Evolutionary conservation across 495 filamentous ascomycete genomes (phyloP).

Genomic region (Neurospora sp.): DNA sequence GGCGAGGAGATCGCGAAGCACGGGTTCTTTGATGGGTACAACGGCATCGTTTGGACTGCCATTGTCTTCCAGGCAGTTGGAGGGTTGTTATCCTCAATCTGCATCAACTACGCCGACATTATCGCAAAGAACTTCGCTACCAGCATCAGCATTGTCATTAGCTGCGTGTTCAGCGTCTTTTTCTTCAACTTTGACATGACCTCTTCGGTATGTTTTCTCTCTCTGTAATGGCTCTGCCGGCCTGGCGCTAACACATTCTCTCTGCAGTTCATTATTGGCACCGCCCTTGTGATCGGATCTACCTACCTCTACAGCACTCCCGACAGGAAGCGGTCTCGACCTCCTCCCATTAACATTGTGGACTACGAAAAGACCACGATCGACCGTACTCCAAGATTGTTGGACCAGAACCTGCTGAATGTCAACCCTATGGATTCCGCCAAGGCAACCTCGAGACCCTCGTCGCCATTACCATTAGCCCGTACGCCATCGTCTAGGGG

Average conservation of each 20-base stretch:
- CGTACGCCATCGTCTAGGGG: slow-evolving; percentile 33
- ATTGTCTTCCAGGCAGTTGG: slow-evolving; percentile 74
- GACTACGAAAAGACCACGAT: slow-evolving; percentile 64
- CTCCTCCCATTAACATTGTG: slow-evolving; percentile 65
- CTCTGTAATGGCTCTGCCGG: neutral
- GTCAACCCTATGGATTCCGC: slow-evolving; percentile 36
- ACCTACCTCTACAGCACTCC: slow-evolving; percentile 73
- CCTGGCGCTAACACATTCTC: slow-evolving; percentile 5
- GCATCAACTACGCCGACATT: slow-evolving; percentile 78
- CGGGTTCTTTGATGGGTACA: slow-evolving; percentile 92
- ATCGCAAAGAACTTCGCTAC: slow-evolving; percentile 89
- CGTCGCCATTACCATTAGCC: slow-evolving; percentile 54
- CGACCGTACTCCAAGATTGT: slow-evolving; percentile 30
- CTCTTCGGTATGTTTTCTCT: slow-evolving; percentile 45
- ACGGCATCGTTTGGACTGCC: slow-evolving; percentile 78
- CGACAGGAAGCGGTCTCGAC: slow-evolving; percentile 45
- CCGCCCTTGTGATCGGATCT: slow-evolving; percentile 62
- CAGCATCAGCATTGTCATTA: slow-evolving; percentile 78
- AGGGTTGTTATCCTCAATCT: slow-evolving; percentile 73
- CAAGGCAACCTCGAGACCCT: slow-evolving; percentile 55
- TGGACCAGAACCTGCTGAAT: slow-evolving; percentile 22
- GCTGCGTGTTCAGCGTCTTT: slow-evolving; percentile 71
- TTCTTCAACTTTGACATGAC: slow-evolving; percentile 75
- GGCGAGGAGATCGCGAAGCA: slow-evolving; percentile 70
- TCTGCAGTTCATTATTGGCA: slow-evolving; percentile 68